Evolutionary conservation across 495 filamentous ascomycete genomes (phyloP).

Genomic region (Tuber magnatum): DNA sequence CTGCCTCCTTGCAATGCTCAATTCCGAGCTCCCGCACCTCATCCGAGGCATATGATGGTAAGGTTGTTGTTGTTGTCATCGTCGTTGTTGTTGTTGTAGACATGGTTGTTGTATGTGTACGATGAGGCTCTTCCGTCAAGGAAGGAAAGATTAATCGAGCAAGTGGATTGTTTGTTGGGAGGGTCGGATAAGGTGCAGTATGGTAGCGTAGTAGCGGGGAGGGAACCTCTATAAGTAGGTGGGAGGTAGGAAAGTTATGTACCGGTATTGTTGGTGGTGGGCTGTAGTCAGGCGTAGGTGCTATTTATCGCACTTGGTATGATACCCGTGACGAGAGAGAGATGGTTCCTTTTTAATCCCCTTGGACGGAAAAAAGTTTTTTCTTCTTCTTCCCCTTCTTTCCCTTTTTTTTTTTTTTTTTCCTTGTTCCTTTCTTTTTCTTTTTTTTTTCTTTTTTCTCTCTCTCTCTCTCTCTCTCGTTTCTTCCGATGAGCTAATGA

Average conservation of each 20-base stretch:
- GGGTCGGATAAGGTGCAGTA: neutral
- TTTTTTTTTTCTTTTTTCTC: constrained; percentile 15
- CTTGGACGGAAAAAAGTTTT: constrained; percentile 10
- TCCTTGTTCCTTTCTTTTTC: constrained; percentile 19
- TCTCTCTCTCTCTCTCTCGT: constrained; percentile 17
- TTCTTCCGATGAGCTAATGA: constrained; percentile 37
- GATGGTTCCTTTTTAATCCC: constrained; percentile 33
- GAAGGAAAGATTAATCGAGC: constrained; percentile 1
- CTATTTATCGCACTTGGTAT: constrained; percentile 30
- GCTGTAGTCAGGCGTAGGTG: constrained; percentile 12
- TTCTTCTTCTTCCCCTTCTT: constrained; percentile 25
- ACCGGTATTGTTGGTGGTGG: constrained; percentile 11
- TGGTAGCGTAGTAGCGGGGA: neutral
- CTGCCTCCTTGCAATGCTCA: constrained; percentile 59
- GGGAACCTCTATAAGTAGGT: constrained; percentile 11
- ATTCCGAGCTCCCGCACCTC: constrained; percentile 55
- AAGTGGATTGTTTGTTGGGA: neutral
- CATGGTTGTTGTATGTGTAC: constrained; percentile 23
- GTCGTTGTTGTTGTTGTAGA: constrained; percentile 27
- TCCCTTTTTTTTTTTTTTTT: constrained; percentile 11
- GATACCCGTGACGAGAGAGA: constrained; percentile 35
- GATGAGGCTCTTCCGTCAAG: constrained; percentile 4
- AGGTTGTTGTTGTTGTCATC: constrained; percentile 33
- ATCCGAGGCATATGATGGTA: constrained; percentile 36
- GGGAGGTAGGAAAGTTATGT: neutral